Evolutionary conservation across 225 moss, liverwort and hornwort genomes (phyloP).

Genomic region (Neckera pumila): DNA sequence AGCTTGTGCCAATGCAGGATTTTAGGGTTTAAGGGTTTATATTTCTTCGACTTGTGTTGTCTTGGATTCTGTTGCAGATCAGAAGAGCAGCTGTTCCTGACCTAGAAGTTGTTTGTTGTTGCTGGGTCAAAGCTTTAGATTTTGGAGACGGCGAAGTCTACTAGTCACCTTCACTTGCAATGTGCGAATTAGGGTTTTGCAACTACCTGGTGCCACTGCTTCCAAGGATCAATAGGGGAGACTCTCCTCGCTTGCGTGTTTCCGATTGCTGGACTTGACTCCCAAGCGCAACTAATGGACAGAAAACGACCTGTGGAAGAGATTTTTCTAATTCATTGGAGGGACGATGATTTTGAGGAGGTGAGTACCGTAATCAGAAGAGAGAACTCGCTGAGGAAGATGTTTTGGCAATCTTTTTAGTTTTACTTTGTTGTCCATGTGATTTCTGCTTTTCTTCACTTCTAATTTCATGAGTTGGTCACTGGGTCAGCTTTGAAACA

Average conservation of each 20-base stretch:
- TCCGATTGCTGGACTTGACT: background rate
- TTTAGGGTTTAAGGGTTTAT: background rate
- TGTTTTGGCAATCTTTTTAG: background rate
- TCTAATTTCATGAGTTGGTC: background rate
- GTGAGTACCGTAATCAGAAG: background rate
- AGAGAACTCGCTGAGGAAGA: background rate
- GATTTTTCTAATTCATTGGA: background rate
- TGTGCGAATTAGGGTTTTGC: background rate
- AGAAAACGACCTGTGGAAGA: background rate
- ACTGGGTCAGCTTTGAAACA: background rate
- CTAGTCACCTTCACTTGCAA: background rate
- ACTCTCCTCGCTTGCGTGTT: background rate
- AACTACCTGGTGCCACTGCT: background rate
- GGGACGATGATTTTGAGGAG: background rate
- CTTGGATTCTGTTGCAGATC: background rate
- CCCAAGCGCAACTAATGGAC: constrained; percentile 2
- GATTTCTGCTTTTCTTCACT: background rate
- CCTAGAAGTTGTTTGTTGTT: background rate
- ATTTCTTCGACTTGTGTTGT: background rate
- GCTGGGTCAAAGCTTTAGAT: background rate
- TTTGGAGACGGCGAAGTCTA: background rate
- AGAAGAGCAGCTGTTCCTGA: background rate
- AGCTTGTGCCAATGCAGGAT: background rate
- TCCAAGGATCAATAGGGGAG: background rate
- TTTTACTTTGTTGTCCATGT: background rate